Evolutionary conservation across 345 rosid species (phyloP).

Genomic region (Lepidium africanum): DNA sequence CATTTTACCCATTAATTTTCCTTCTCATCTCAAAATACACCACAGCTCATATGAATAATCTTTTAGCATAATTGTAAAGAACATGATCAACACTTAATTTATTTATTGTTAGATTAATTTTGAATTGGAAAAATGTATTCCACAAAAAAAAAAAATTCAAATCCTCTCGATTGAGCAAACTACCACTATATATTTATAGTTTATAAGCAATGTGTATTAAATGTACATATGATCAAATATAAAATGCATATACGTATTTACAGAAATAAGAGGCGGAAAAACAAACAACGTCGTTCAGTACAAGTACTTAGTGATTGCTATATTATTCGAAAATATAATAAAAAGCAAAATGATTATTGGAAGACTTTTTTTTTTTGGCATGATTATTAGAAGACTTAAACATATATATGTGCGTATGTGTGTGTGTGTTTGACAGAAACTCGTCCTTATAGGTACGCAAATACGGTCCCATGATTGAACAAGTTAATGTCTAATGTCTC

Average conservation of each 20-base stretch:
- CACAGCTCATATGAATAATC: too few species aligned
- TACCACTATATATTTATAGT: too few species aligned
- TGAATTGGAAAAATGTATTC: too few species aligned
- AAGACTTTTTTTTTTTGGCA: not conserved
- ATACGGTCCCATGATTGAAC: slow-evolving; percentile 24
- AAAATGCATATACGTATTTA: not conserved
- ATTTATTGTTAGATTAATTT: too few species aligned
- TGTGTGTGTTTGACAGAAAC: slow-evolving; percentile 16
- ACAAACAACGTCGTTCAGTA: slow-evolving; percentile 2
- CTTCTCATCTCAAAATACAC: too few species aligned
- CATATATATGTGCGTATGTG: not conserved
- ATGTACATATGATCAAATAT: not conserved
- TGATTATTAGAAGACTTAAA: not conserved
- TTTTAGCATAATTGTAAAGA: not conserved
- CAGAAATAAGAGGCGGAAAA: slow-evolving; percentile 8
- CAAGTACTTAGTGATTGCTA: not conserved
- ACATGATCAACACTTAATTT: too few species aligned
- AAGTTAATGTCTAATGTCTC: slow-evolving; percentile 9
- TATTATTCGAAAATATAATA: not conserved
- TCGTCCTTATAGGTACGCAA: slow-evolving; percentile 13
- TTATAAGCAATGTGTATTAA: not conserved
- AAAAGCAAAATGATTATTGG: not conserved
- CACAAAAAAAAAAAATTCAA: too few species aligned
- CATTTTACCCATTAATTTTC: too few species aligned
- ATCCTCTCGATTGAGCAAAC: rapidly evolving